These are phyloP conservation scores for Sarcodon aspratus DNA, from an alignment of 768 basidiomycete genomes.

Conservation along the genomic window DNA sequence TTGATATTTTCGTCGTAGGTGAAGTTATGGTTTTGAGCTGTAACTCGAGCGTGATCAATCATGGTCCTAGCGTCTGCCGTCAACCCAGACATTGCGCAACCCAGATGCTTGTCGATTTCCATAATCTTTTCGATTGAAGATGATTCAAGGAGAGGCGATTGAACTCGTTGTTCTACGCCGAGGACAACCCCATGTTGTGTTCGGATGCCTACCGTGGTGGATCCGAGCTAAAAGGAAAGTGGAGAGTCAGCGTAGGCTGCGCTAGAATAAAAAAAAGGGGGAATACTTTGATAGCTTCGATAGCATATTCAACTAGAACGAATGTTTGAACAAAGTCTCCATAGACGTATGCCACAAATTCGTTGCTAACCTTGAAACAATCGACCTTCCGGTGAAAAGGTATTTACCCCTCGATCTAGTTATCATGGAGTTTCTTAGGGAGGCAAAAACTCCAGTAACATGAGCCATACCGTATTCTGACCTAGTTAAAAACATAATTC, in stretches of 20 bases:
- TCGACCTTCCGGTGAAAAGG: constrained; percentile 97
- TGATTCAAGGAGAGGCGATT: constrained; percentile 90
- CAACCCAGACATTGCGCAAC: constrained; percentile 95
- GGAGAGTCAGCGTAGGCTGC: constrained; percentile 1
- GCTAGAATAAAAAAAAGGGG: background rate
- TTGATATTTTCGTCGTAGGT: constrained; percentile 96
- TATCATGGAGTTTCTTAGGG: background rate
- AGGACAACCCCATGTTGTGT: constrained; percentile 87
- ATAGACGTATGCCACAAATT: constrained; percentile 7
- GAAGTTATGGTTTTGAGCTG: constrained; percentile 90
- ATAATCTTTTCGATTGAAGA: constrained; percentile 99
- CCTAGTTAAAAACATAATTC: constrained; percentile 82
- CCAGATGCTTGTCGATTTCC: constrained; percentile 96
- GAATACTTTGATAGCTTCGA: constrained; percentile 92
- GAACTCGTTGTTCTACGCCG: constrained; percentile 96
- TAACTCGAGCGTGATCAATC: constrained; percentile 98
- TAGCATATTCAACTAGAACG: constrained; percentile 89
- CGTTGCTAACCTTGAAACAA: constrained; percentile 80
- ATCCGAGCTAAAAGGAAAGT: constrained; percentile 62
- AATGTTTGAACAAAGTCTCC: constrained; percentile 3
- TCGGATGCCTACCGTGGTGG: constrained; percentile 92
- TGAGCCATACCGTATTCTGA: constrained; percentile 73
- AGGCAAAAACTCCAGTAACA: background rate
- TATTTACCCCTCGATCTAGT: constrained; percentile 92
- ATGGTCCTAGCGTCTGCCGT: constrained; percentile 98